Conservation (phyloP, 768 basidiomycete species). For the Leccinum variicolor region DNA sequence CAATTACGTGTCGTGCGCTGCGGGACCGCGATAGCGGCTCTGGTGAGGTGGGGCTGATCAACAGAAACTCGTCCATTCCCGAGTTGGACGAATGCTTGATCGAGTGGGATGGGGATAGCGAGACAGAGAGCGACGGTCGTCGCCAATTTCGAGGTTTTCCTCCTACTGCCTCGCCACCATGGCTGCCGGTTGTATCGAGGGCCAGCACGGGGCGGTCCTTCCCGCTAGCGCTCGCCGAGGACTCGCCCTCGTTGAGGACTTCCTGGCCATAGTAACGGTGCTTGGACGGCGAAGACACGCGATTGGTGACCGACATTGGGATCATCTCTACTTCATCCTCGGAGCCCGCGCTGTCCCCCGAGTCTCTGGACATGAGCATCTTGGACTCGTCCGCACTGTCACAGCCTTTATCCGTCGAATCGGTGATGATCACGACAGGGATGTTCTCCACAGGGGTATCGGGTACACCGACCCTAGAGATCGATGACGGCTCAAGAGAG, state of each 20-base stretch:
- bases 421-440: conserved; percentile 19
- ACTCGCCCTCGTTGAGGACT: conserved; percentile 1
- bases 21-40: background rate
- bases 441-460: conserved; percentile 4
- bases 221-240: background rate
- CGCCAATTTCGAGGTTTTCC: background rate
- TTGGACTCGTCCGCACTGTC: conserved; percentile 1
- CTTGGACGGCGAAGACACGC: conserved; percentile 17
- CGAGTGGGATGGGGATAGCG: conserved; percentile 12
- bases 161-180: background rate
- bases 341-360: background rate
- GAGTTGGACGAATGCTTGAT: conserved; percentile 11
- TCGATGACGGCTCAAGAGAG: background rate
- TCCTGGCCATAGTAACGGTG: conserved; percentile 21
- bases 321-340: conserved; percentile 2
- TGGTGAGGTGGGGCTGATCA: conserved; percentile 10
- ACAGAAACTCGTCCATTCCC: conserved; percentile 23
- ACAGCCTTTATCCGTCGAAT: conserved; percentile 3
- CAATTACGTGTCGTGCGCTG: conserved; percentile 3
- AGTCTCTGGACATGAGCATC: conserved; percentile 1
- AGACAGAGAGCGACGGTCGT: conserved; percentile 15
- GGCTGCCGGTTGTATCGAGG: background rate
- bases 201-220: background rate
- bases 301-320: conserved; percentile 15
- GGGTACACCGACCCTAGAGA: background rate